A percentile compares a stretch with the other conserved stretches of the same genome.
Evolutionary conservation across 2,329 filamentous ascomycete species (phyloP).

Genomic region (Pseudogymnoascus sp.): DNA sequence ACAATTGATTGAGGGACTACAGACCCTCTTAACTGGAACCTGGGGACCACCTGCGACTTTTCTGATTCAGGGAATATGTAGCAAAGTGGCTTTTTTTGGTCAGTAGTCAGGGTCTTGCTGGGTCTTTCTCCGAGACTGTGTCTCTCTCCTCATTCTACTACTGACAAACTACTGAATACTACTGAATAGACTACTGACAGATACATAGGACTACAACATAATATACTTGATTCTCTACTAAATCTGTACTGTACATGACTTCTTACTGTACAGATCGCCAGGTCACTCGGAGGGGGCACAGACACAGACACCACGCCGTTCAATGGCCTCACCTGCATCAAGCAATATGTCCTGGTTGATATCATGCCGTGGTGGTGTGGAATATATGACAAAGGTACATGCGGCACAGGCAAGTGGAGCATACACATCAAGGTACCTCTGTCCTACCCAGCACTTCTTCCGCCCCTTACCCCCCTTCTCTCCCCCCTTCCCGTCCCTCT

Average conservation of each 20-base stretch:
- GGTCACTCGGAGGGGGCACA: constrained; percentile 2
- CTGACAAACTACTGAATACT: constrained; percentile 4
- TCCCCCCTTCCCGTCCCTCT: not conserved
- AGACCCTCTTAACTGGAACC: constrained; percentile 4
- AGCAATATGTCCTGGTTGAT: constrained; percentile 2
- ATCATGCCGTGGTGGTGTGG: not conserved
- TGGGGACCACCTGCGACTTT: not conserved
- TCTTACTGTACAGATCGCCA: not conserved
- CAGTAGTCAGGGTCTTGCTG: not conserved
- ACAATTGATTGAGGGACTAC: not conserved
- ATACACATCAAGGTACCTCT: constrained; percentile 2
- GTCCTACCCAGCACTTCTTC: not conserved
- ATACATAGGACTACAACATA: not conserved
- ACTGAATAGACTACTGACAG: constrained; percentile 6
- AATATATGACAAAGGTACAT: not conserved
- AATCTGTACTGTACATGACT: not conserved
- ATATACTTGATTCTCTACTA: not conserved
- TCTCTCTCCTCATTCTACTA: not conserved
- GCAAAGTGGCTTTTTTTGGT: not conserved
- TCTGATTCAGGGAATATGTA: constrained; percentile 1
- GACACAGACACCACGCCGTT: not conserved
- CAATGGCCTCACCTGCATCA: not conserved
- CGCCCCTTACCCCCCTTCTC: not conserved
- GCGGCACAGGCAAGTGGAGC: not conserved
- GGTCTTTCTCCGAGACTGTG: constrained; percentile 1